These are phyloP conservation scores for Xylaria telfairii DNA, from an alignment of 495 filamentous ascomycete genomes.

Conservation along the genomic window DNA sequence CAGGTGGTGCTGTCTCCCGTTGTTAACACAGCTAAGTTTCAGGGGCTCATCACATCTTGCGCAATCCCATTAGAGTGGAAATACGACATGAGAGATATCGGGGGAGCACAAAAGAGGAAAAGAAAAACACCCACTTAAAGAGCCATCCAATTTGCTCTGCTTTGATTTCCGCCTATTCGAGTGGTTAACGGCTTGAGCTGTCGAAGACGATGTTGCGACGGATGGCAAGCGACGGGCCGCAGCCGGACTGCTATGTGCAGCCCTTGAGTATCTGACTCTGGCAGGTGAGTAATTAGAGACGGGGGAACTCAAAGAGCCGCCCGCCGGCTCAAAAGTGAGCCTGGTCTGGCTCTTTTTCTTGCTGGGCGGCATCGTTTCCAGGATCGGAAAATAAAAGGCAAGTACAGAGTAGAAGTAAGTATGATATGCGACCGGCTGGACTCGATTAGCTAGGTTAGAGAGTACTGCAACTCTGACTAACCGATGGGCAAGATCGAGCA, in stretches of 20 bases:
- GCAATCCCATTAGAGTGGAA: background rate
- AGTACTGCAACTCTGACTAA: background rate
- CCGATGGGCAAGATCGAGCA: background rate
- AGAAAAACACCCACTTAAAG: conserved; percentile 24
- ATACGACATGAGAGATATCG: background rate
- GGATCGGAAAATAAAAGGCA: background rate
- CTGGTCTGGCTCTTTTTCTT: conserved; percentile 34
- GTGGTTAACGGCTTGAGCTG: conserved; percentile 1
- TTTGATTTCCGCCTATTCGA: background rate
- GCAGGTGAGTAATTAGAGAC: conserved; percentile 23
- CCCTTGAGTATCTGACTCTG: conserved; percentile 30
- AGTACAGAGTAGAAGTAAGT: background rate
- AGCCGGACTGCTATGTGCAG: conserved; percentile 23
- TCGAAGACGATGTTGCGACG: conserved; percentile 7
- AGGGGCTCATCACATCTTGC: background rate
- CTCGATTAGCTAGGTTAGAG: background rate
- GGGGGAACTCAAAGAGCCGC: conserved; percentile 17
- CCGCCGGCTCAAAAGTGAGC: conserved; percentile 35
- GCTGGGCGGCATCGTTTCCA: conserved; percentile 27
- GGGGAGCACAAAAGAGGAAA: background rate
- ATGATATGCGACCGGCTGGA: background rate
- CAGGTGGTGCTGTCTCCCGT: conserved; percentile 12
- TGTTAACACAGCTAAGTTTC: conserved; percentile 6
- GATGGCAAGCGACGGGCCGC: conserved; percentile 12
- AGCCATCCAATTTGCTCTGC: conserved; percentile 21